These are phyloP conservation scores for Exidia glandulosa DNA, from an alignment of 768 basidiomycete species.

Conservation along the genomic window DNA sequence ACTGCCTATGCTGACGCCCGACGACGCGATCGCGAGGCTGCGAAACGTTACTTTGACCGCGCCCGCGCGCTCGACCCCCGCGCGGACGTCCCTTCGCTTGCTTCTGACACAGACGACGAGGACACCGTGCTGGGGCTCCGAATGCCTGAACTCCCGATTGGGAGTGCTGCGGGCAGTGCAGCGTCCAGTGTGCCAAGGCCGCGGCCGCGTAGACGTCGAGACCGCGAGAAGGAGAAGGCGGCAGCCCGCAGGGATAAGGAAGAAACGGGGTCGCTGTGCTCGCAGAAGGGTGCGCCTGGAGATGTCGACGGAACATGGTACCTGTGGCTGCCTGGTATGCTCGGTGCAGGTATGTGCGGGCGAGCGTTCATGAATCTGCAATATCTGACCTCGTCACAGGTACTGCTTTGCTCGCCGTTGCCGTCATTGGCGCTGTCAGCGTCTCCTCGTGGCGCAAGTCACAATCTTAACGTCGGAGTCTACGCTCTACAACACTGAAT, in stretches of 20 bases:
- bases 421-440: conserved; percentile 67
- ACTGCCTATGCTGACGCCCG: conserved; percentile 52
- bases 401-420: conserved; percentile 70
- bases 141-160: conserved; percentile 56
- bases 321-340: conserved; percentile 63
- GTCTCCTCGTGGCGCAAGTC: conserved; percentile 54
- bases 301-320: conserved; percentile 64
- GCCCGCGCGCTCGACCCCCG: conserved; percentile 48
- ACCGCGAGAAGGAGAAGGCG: conserved; percentile 3
- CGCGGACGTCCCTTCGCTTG: conserved; percentile 60
- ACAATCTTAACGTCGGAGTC: neutral
- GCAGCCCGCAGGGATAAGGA: conserved; percentile 12
- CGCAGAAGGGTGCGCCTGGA: conserved; percentile 27
- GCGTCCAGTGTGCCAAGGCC: neutral
- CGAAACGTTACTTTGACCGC: conserved; percentile 60
- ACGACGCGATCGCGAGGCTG: conserved; percentile 63
- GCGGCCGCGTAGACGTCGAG: neutral
- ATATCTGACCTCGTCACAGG: conserved; percentile 21
- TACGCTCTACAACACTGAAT: neutral
- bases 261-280: conserved; percentile 25
- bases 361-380: neutral
- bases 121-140: conserved; percentile 34
- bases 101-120: conserved; percentile 28
- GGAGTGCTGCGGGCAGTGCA: conserved; percentile 10
- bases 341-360: conserved; percentile 43